Base-by-base conservation (phyloP, 2,329 filamentous ascomycete species). In the Microsporum ferrugineum region DNA sequence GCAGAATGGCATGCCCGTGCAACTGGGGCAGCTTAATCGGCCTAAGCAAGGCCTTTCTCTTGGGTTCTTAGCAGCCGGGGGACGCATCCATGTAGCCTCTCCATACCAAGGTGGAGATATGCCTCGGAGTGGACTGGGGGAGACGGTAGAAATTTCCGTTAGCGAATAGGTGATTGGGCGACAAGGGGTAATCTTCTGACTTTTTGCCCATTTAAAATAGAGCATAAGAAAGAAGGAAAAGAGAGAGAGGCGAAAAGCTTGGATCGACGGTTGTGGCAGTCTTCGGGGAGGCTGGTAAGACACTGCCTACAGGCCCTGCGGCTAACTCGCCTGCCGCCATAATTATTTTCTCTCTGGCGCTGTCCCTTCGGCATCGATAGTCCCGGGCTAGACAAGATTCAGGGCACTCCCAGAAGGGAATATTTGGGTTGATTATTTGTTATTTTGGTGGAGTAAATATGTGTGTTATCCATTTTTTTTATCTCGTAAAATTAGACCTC, bases 201-300 rank as follows among this genome's bases (percentile, higher is more conserved):
- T 12, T 23, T 41, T 5, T 10, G 47, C 47, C 47, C 47, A 51
- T 51, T 10, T 27, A 34, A 14, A n/a, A 31, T 31, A 3, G 27
- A 33, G 45, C n/a, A 31, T 8, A 2, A 49, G 8, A 49, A 31
- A 53, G 27, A 53, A 53, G 27, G 27, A 12, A 14, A 23, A 33
- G 47, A 31, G 12, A 31, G 12, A 53, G 47, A 53, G 27, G 47
- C 47, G n/a, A 53, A 53, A 31, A 43, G 47, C 29, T 53, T 53
- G 47, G 47, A 53, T 53, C 47, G 47, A 53, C 47, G 47, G 47
- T 14, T 53, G 47, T 53, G 47, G 47, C 47, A 53, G 8, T n/a
- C 10, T 43, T 53, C 29, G 47, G 45, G 27, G 47, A 53, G 47
- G 47, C 47, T 53, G 47, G 47, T 31, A 33, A 33, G 47, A 14